Percentiles rank a stretch among this genome's conserved stretches.
Evolutionary conservation across 2,329 filamentous ascomycete species (phyloP).

Genomic region (Calonectria pseudoreteaudii): DNA sequence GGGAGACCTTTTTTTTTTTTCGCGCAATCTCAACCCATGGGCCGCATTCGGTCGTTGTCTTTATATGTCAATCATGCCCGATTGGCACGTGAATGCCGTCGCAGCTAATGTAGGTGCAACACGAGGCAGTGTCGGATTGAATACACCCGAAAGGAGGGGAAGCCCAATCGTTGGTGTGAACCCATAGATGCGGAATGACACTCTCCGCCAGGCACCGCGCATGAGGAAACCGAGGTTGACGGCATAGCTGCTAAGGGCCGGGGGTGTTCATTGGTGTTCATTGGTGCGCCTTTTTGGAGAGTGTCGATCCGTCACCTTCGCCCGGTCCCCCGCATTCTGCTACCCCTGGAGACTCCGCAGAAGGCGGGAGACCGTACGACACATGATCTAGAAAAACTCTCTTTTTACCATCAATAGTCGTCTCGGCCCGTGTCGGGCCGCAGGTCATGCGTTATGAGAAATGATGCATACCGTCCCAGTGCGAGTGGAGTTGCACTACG

Average conservation of each 20-base stretch:
- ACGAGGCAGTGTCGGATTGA: conserved; percentile 7
- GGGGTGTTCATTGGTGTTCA: too few species aligned
- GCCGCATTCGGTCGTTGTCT: background rate
- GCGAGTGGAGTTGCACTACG: background rate
- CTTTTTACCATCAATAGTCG: background rate
- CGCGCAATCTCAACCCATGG: too few species aligned
- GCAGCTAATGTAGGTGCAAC: background rate
- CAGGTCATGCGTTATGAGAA: background rate
- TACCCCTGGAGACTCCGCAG: background rate
- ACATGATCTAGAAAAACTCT: conserved; percentile 5
- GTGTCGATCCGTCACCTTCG: background rate
- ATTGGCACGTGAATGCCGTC: background rate
- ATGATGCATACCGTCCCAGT: background rate
- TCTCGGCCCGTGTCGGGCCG: background rate
- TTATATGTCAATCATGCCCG: background rate
- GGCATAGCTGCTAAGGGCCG: background rate
- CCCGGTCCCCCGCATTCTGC: background rate
- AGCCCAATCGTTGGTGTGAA: background rate
- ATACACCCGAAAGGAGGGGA: conserved; percentile 12
- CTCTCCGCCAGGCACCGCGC: conserved; percentile 7
- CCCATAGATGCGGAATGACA: conserved; percentile 11
- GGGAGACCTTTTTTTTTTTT: background rate
- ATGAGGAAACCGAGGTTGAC: conserved; percentile 8
- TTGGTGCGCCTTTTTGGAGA: conserved; percentile 20
- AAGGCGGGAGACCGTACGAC: conserved; percentile 2